phyloP scores from a whole-genome alignment of 148 eudicot genomes.

The Heliamphora exappendiculata region DNA sequence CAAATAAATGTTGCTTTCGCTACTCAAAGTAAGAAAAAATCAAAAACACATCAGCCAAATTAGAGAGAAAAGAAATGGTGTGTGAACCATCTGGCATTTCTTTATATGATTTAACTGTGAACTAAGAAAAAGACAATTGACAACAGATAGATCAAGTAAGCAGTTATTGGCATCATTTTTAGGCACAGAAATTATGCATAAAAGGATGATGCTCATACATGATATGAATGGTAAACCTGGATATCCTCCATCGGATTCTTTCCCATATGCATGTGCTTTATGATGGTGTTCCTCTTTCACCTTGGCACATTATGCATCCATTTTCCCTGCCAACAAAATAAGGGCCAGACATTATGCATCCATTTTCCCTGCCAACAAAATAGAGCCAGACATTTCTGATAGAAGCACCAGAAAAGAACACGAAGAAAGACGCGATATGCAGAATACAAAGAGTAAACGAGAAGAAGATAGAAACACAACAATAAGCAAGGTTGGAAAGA shows the following conservation, averaged over 20 bases:
- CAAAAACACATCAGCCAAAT: conserved; percentile 10
- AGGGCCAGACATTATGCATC: background rate
- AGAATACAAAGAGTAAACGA: background rate
- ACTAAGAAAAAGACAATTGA: background rate
- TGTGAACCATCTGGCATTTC: conserved; percentile 9
- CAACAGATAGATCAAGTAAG: conserved; percentile 1
- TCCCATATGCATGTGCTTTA: background rate
- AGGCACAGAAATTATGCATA: background rate
- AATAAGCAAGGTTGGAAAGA: background rate
- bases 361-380: conserved; percentile 1
- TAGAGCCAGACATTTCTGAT: background rate
- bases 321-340: conserved; percentile 26
- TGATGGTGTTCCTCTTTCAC: conserved; percentile 1
- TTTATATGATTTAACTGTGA: background rate
- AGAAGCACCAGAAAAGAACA: background rate
- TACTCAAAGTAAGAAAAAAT: background rate
- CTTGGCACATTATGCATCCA: conserved; percentile 11
- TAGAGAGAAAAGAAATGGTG: conserved; percentile 8
- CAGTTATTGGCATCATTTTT: conserved; percentile 6
- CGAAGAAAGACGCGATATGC: background rate
- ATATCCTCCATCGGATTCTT: conserved; percentile 5
- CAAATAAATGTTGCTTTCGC: conserved; percentile 16
- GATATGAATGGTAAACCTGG: conserved; percentile 3
- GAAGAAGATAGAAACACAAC: background rate
- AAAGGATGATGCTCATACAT: background rate